Evolutionary conservation across 345 rosid species (phyloP), one percentile per base, ranked within the genome.

Genomic region (Arabidopsis thaliana): DNA sequence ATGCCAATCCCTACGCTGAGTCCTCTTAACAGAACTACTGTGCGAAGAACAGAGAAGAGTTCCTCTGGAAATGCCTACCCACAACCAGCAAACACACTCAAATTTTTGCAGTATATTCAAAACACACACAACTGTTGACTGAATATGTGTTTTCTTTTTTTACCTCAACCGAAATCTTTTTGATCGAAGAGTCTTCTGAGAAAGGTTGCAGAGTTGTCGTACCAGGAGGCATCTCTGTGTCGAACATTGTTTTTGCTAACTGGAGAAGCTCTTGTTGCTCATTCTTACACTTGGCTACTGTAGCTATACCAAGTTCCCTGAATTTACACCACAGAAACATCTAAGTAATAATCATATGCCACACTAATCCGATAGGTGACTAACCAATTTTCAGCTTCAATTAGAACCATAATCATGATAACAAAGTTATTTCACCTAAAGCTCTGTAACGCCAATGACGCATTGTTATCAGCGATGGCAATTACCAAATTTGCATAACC

Each of bases 1-100:
- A 91, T 56, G 56, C 95, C 98, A 3, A 94, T 85, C 53, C 98
- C 98, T 46, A 91, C 95, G 23, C 97, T 90, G 24, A 94, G 95
- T 58, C 97, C 98, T 85, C 98, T 85, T 73, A 91, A 75, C 22
- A 94, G 91, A 80, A 87, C 87, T 56, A 90, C 89, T 0, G 98
- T 91, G 44, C 97, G 93, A 69, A 94, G 96, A 72, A 91, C 89
- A 34, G 96, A 90, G 84, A 90, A 91, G 36, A 91, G 83, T 61
- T 94, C 96, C 82, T 94, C 97, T 45, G 98, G 97, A 78, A 94
- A 94, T 69, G 88, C 82, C 98, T 94, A 78, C 16, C 11, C 61
- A 73, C 49, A 67, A 77, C 60, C 59, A 36, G 37, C 13, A 72
- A 44, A 51, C 48, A 65, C 12, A 48, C 71, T 10, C 25, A 14